Evolutionary conservation across 495 filamentous ascomycete genomes (phyloP), one percentile per base, ranked within the genome.

Genomic region (Aspergillus ostianus): DNA sequence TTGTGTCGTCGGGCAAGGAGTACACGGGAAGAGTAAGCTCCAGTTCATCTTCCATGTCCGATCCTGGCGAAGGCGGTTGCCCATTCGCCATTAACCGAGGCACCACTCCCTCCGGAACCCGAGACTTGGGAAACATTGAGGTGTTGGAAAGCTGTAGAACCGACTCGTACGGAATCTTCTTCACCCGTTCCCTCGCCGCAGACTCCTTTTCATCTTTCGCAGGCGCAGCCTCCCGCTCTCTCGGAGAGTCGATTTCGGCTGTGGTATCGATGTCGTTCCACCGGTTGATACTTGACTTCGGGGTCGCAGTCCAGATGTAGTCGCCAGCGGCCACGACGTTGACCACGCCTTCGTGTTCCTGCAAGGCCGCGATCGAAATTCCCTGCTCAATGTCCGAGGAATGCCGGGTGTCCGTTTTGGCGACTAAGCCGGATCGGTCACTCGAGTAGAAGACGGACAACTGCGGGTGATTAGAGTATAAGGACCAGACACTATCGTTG

Each of bases 401-500:
- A 52, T 84, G 83, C 45, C 92, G 82, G 10, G 90, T 85, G 72
- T 98, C 95, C 6, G 92, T 98, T 79, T 97, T 98, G 36, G 92
- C 93, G 47, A 98, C 89, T 56, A 97, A 70, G 2, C 94, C 94
- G 5, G 90, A 92, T 20, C 92, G 84, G 71, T 98, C 94, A 65
- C 89, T 90, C 32, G 93, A 97, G 74, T 97, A 96, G 70, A 98
- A 96, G 13, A 97, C 84, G 4, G 88, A 87, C 3, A 98, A 82
- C 49, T 87, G 79, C 8, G 92, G 92, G 64, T 97, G 85, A 53
- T 93, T 86, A 0, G 94, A 97, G 67, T 88, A 95, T 19, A 98
- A 81, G 27, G 92, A 94, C 94, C 94, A 98, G 19, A 98, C 93
- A 69, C 92, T 97, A 66, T 95, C 91, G 70, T 94, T 96, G 70